Percentiles rank a stretch among this genome's conserved stretches.
Evolutionary conservation across 257 asterid species (phyloP).

Genomic region (Linderniella brevidens): DNA sequence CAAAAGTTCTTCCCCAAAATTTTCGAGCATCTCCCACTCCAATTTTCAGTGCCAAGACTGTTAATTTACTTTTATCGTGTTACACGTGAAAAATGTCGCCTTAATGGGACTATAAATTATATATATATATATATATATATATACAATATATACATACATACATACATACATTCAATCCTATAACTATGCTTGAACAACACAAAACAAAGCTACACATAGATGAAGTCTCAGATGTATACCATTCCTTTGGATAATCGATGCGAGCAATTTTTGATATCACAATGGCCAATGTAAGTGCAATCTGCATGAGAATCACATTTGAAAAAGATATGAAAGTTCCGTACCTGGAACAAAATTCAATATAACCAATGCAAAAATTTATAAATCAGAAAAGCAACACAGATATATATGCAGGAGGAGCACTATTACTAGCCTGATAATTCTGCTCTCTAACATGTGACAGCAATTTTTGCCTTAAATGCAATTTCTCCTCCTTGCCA

Average conservation of each 20-base stretch:
- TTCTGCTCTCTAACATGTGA: conserved; percentile 87
- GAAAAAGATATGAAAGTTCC: background rate
- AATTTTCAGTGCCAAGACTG: too few species aligned
- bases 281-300: conserved; percentile 81
- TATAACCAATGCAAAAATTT: background rate
- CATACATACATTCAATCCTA: too few species aligned
- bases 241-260: conserved; percentile 89
- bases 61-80: too few species aligned
- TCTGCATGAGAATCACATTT: conserved; percentile 32
- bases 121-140: too few species aligned
- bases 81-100: too few species aligned
- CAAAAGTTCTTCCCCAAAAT: conserved; percentile 1
- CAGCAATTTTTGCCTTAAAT: conserved; percentile 68
- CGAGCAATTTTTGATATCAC: conserved; percentile 90
- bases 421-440: conserved; percentile 35
- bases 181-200: background rate
- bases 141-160: too few species aligned
- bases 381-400: background rate
- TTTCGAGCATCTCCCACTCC: too few species aligned
- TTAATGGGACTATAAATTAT: too few species aligned
- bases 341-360: too few species aligned
- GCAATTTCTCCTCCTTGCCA: conserved; percentile 72
- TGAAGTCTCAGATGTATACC: conserved; percentile 32
- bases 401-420: too few species aligned
- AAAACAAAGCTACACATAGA: conserved; percentile 2